A percentile compares a stretch with the other conserved stretches of the same genome.
Conservation (phyloP, 2,329 filamentous ascomycete genomes). For the Truncatella angustata region DNA sequence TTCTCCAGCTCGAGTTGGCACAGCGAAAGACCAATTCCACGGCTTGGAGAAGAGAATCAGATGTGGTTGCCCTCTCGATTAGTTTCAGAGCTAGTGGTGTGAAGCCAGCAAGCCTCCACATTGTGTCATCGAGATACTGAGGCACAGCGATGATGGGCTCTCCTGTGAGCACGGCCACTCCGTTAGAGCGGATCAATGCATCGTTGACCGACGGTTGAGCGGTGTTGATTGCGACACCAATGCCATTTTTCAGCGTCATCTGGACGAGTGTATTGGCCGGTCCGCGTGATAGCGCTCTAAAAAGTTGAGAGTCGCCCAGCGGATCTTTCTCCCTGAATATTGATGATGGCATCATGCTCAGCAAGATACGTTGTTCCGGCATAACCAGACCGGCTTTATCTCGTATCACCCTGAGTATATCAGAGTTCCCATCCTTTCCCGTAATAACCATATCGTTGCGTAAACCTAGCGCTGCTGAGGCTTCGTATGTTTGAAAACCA, state of each 20-base stretch:
- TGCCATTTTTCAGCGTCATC: constrained; percentile 70
- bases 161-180: constrained; percentile 79
- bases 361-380: constrained; percentile 75
- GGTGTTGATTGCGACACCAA: constrained; percentile 82
- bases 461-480: constrained; percentile 84
- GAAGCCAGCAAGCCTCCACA: constrained; percentile 92
- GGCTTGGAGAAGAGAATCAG: constrained; percentile 70
- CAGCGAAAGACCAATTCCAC: constrained; percentile 83
- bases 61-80: constrained; percentile 71
- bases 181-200: constrained; percentile 76
- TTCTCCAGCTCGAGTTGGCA: constrained; percentile 90
- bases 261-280: constrained; percentile 67
- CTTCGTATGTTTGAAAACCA: constrained; percentile 93
- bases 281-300: constrained; percentile 72
- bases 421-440: constrained; percentile 85
- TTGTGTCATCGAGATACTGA: constrained; percentile 83
- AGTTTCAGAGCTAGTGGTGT: constrained; percentile 81
- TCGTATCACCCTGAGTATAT: constrained; percentile 85
- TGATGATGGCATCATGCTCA: constrained; percentile 79
- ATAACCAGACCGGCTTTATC: constrained; percentile 80
- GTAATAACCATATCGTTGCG: constrained; percentile 89
- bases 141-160: constrained; percentile 79
- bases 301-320: constrained; percentile 73
- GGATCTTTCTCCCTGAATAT: constrained; percentile 79
- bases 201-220: constrained; percentile 86